phyloP scores from a whole-genome alignment of 139 green algal genomes.

The Picochlorum sp. region DNA sequence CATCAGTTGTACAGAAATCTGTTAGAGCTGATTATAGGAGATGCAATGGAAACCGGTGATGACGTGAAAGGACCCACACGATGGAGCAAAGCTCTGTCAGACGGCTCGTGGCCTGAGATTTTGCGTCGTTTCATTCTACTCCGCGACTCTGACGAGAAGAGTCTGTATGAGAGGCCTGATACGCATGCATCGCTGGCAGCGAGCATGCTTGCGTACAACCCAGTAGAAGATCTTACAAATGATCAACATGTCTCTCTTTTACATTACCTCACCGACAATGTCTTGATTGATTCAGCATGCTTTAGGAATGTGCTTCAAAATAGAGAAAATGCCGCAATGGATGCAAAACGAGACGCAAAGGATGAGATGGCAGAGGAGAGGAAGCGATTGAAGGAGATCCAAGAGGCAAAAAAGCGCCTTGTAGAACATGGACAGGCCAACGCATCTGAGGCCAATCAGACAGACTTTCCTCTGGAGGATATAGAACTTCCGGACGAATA shows the following conservation, averaged over 20 bases:
- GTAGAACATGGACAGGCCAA: not conserved
- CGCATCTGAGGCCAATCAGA: not conserved
- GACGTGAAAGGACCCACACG: not conserved
- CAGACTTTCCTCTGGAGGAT: not conserved
- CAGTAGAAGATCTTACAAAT: conserved; percentile 16
- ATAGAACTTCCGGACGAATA: conserved; percentile 41
- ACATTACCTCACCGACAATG: conserved; percentile 28
- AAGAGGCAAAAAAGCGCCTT: conserved; percentile 18
- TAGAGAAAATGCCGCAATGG: conserved; percentile 25
- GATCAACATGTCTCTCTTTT: conserved; percentile 39
- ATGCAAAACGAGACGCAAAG: conserved; percentile 26
- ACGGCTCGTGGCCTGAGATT: conserved; percentile 48
- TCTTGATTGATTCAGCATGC: conserved; percentile 24
- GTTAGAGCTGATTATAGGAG: not conserved
- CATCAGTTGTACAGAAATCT: not conserved
- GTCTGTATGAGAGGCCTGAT: conserved; percentile 5
- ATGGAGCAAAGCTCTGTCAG: conserved; percentile 13
- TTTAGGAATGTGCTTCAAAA: conserved; percentile 29
- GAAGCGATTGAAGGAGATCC: conserved; percentile 33
- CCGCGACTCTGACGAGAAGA: not conserved
- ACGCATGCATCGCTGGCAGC: conserved; percentile 11
- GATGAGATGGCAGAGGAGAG: conserved; percentile 35
- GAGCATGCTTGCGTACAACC: conserved; percentile 25
- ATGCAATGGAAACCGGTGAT: not conserved
- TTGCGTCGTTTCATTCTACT: conserved; percentile 41